Conservation (phyloP, 805 yeast species). For the Ogataea kodamae region DNA sequence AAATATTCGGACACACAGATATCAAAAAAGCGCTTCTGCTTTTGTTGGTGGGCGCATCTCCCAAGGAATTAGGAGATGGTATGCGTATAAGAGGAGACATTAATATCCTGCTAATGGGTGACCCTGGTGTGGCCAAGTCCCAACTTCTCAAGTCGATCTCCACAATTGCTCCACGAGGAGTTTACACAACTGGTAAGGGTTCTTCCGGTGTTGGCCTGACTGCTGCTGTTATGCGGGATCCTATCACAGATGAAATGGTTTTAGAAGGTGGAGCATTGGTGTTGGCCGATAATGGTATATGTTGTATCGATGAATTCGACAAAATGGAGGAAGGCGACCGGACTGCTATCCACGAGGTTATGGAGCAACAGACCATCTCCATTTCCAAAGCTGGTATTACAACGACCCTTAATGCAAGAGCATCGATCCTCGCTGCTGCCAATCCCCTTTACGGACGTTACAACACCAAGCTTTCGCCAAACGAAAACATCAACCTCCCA, state of each 20-base stretch:
- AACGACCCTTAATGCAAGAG: conserved; percentile 91
- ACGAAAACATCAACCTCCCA: conserved; percentile 93
- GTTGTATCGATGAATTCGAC: conserved; percentile 98
- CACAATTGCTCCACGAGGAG: conserved; percentile 93
- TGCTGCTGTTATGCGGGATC: conserved; percentile 98
- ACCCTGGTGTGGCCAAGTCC: conserved; percentile 99
- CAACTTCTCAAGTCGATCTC: conserved; percentile 88
- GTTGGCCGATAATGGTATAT: conserved; percentile 94
- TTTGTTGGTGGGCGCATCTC: conserved; percentile 90
- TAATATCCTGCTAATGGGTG: conserved; percentile 95
- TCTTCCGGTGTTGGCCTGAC: conserved; percentile 98
- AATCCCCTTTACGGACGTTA: conserved; percentile 95
- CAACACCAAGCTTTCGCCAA: conserved; percentile 84
- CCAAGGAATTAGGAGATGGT: conserved; percentile 93
- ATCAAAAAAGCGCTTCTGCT: conserved; percentile 86
- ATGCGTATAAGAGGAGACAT: conserved; percentile 97
- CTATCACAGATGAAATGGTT: conserved; percentile 98
- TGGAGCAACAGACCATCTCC: conserved; percentile 98
- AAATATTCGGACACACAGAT: conserved; percentile 90
- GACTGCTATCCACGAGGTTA: conserved; percentile 97
- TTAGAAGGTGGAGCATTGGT: conserved; percentile 98
- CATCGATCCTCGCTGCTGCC: conserved; percentile 97
- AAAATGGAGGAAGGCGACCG: conserved; percentile 97
- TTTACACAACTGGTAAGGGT: conserved; percentile 97
- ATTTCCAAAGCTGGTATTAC: conserved; percentile 97